phyloP scores from a whole-genome alignment of 257 asterid species.

The Primulina tabacum region DNA sequence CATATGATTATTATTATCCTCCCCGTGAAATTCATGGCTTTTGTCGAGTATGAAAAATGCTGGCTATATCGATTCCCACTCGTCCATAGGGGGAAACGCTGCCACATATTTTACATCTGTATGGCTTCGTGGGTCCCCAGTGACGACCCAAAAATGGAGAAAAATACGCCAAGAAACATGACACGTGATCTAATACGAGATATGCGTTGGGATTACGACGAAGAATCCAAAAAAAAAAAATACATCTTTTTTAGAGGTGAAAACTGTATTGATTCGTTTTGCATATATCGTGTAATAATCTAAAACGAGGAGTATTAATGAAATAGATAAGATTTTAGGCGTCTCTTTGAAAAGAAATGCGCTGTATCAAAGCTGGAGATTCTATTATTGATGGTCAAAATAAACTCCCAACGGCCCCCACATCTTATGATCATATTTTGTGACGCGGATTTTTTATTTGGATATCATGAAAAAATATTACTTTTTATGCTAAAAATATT shows the following conservation, averaged over 20 bases:
- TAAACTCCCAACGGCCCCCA: conserved; percentile 33
- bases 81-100: conserved; percentile 32
- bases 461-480: too few species aligned
- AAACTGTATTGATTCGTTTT: neutral
- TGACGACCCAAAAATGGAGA: neutral
- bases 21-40: neutral
- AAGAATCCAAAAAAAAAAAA: conserved; percentile 21
- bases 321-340: conserved; percentile 18
- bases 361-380: conserved; percentile 42
- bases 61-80: conserved; percentile 40
- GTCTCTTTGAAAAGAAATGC: conserved; percentile 18
- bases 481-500: too few species aligned
- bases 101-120: conserved; percentile 25
- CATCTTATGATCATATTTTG: too few species aligned
- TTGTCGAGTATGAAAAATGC: conserved; percentile 8
- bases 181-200: conserved; percentile 23
- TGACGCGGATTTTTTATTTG: too few species aligned
- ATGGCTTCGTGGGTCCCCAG: conserved; percentile 23
- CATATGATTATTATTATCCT: conserved; percentile 16
- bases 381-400: conserved; percentile 22
- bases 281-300: neutral
- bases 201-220: conserved; percentile 21
- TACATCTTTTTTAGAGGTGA: neutral
- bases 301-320: neutral
- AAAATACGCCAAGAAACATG: conserved; percentile 13